Evolutionary conservation across 441 rosid species (phyloP), one percentile per base, ranked within the genome.

Genomic region (Arabidopsis lyrata): DNA sequence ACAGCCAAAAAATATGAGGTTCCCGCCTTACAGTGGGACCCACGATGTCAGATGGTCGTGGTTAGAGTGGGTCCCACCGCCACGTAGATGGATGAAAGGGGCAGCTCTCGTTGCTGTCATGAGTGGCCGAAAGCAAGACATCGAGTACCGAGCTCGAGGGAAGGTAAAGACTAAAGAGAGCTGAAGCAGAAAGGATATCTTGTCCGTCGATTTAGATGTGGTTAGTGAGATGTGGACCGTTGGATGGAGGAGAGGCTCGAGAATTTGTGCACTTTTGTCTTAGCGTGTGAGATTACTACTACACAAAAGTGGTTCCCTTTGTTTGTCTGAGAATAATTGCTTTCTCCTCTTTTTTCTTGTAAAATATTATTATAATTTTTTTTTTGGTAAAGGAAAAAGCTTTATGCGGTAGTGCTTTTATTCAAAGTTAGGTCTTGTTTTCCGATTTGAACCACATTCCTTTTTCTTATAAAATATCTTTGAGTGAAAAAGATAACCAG

Each of bases 41-140:
- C 62, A 41, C 39, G 65, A 5, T 54, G 74, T 66, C 77, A 54
- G 77, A 11, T 38, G 73, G 73, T 72, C 76, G 35, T 59, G 78
- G 52, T 49, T 63, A 56, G 2, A 8, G 55, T 7, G 57, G 88
- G 86, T 73, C 71, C 87, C 71, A 58, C 0, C 0, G 83, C 77
- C 91, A 87, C 83, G 88, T 79, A 56, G 68, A 78, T 55, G 34
- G 68, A 61, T 42, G 73, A 38, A 63, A 64, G 72, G 49, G 49
- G 49, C 31, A 13, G 71, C 79, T 71, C 68, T 39, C 65, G 86
- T 87, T 85, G 75, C 83, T 59, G 58, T 86, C 93, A 80, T 86
- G 81, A 82, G 68, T 71, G 87, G 82, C 91, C 87, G 84, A 84
- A 89, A 89, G 90, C 73, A 80, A 70, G 36, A 72, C 86, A 84